Percentiles rank a stretch among this genome's conserved stretches.
phyloP scores from a whole-genome alignment of 1,284 basidiomycete species.

The Ceratobasidium sp. region DNA sequence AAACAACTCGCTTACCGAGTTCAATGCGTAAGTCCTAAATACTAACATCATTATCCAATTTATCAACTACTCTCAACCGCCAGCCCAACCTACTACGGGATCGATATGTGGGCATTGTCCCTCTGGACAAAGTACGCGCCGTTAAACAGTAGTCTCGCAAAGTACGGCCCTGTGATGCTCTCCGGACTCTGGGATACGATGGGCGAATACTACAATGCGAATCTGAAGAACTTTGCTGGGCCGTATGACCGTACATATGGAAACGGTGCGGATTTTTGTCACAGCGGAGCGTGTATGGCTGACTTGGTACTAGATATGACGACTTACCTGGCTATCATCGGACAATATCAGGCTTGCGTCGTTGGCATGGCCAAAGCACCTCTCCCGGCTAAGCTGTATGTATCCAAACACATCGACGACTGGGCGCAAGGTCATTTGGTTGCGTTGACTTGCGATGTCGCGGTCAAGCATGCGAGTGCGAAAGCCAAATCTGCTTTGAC shows the following conservation, averaged over 20 bases:
- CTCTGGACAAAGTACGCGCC: too few species aligned
- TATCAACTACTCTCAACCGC: not conserved
- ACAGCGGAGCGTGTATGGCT: not conserved
- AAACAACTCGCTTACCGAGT: slow-evolving; percentile 21
- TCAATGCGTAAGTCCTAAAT: slow-evolving; percentile 4
- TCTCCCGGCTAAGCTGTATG: slow-evolving; percentile 21
- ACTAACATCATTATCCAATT: not conserved
- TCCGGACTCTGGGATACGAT: slow-evolving; percentile 30
- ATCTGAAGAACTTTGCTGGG: slow-evolving; percentile 29
- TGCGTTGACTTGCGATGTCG: slow-evolving; percentile 19
- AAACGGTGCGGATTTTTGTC: not conserved
- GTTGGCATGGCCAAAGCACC: slow-evolving; percentile 4
- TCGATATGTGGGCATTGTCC: slow-evolving; percentile 18
- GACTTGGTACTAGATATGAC: slow-evolving; percentile 19
- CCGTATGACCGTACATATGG: slow-evolving; percentile 28
- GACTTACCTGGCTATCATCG: slow-evolving; percentile 22
- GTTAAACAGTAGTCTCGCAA: too few species aligned
- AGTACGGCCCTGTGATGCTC: too few species aligned
- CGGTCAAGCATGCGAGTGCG: slow-evolving; percentile 13
- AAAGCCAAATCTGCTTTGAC: slow-evolving; percentile 23
- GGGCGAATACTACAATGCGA: slow-evolving; percentile 30
- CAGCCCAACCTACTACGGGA: slow-evolving; percentile 25
- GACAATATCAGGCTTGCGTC: slow-evolving; percentile 14
- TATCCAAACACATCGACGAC: slow-evolving; percentile 28
- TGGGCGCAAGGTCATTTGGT: slow-evolving; percentile 17